Evolutionary conservation across 306 rosid species (phyloP).

Genomic region (Quercus cerris): DNA sequence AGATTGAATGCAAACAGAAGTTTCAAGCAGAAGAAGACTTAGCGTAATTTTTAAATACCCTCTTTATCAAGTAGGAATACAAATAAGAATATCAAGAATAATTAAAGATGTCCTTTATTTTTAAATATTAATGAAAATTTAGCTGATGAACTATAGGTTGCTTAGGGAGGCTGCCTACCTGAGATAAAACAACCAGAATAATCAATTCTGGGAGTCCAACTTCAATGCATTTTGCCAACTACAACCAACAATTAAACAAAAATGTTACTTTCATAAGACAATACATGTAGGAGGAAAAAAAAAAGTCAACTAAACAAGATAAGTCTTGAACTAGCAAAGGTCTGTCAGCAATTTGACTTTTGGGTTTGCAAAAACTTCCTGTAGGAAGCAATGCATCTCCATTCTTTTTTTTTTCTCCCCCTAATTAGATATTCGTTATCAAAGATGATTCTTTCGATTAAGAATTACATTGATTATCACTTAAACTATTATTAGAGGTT

Average conservation of each 20-base stretch:
- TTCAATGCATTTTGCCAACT: constrained; percentile 88
- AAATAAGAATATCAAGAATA: neutral
- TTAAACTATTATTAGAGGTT: too few relatives aligned
- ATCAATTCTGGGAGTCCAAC: constrained; percentile 84
- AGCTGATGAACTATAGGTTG: neutral
- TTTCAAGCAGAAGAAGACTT: neutral
- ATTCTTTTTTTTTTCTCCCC: too few relatives aligned
- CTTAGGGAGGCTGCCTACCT: constrained; percentile 40
- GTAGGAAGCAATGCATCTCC: neutral
- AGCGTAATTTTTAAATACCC: neutral
- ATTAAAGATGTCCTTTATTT: neutral
- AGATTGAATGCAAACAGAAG: constrained; percentile 10
- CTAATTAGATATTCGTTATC: too few relatives aligned
- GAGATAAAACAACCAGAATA: constrained; percentile 62
- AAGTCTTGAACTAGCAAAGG: neutral
- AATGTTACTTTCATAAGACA: neutral
- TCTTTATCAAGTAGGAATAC: neutral
- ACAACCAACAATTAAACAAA: constrained; percentile 27
- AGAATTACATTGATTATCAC: neutral
- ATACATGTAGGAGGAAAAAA: neutral
- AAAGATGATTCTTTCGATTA: neutral
- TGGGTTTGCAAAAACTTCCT: neutral
- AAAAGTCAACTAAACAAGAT: neutral
- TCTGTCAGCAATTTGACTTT: neutral
- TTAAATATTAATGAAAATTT: constrained; percentile 3